Conservation (phyloP, 78 protist species). For the Bigelowiella natans region DNA sequence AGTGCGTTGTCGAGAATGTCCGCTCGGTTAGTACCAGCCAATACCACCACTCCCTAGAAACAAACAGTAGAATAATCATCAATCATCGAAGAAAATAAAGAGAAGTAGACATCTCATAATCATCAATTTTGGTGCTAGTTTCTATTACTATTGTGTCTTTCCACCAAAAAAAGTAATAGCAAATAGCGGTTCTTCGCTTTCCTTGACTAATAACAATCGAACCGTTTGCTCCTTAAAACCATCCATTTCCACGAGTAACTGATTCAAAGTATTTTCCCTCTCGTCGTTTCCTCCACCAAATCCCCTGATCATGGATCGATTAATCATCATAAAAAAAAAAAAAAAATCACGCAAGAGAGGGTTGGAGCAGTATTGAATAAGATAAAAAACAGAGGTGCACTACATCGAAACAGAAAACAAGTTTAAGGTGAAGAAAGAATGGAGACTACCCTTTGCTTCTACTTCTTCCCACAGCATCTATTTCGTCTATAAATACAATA, state of each 20-base stretch:
- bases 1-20: slow-evolving; percentile 86
- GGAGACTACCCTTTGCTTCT: not conserved
- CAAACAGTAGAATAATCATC: not conserved
- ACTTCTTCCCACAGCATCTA: slow-evolving; percentile 73
- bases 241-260: slow-evolving; percentile 95
- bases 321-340: too few relatives aligned
- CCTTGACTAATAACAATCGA: not conserved
- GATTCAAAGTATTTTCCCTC: slow-evolving; percentile 93
- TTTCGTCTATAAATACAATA: slow-evolving; percentile 81
- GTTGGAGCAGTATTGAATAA: too few relatives aligned
- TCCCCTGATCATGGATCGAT: not conserved
- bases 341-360: too few relatives aligned
- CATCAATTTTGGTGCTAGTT: not conserved
- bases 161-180: not conserved
- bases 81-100: not conserved
- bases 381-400: too few relatives aligned
- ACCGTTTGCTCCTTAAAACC: slow-evolving; percentile 61
- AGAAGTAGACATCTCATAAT: not conserved
- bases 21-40: slow-evolving; percentile 68
- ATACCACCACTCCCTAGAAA: not conserved
- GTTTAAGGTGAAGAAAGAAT: not conserved
- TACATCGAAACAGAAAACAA: too few relatives aligned
- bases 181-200: not conserved
- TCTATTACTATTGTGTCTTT: not conserved
- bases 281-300: slow-evolving; percentile 65